Evolutionary conservation across 495 filamentous ascomycete genomes (phyloP).

Genomic region (Corynascus novoguineensis): DNA sequence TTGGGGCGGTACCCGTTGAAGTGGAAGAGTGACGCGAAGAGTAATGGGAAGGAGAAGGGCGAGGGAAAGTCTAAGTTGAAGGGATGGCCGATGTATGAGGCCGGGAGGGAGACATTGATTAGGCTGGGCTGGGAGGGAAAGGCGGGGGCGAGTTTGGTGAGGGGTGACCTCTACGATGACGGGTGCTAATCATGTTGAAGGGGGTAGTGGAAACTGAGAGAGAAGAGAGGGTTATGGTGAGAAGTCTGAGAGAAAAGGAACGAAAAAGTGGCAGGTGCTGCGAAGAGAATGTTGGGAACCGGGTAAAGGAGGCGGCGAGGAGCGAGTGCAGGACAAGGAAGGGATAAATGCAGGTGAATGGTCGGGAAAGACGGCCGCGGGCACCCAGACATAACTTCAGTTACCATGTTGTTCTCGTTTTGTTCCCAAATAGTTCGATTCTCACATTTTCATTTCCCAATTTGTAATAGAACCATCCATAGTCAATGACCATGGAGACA

Average conservation of each 20-base stretch:
- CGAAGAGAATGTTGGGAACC: not conserved
- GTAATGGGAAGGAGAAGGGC: not conserved
- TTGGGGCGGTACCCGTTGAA: not conserved
- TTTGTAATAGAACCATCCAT: no score
- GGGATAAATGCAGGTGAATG: no score
- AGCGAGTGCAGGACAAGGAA: no score
- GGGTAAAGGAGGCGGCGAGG: no score
- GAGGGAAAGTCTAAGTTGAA: not conserved
- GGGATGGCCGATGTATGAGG: constrained; percentile 6
- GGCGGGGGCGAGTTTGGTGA: not conserved
- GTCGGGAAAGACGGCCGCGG: no score
- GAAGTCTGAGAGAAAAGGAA: no score
- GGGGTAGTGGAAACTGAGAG: not conserved
- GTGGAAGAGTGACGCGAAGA: not conserved
- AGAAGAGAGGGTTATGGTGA: not conserved
- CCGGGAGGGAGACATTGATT: not conserved
- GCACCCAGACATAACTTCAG: no score
- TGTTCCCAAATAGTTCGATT: no score
- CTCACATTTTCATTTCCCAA: no score
- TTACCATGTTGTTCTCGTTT: no score
- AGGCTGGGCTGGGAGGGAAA: not conserved
- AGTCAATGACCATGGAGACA: no score
- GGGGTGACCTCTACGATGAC: not conserved
- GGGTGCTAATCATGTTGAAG: not conserved
- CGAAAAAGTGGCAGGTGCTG: not conserved